Conservation (phyloP, 768 basidiomycete genomes). For the Suillus americanus region DNA sequence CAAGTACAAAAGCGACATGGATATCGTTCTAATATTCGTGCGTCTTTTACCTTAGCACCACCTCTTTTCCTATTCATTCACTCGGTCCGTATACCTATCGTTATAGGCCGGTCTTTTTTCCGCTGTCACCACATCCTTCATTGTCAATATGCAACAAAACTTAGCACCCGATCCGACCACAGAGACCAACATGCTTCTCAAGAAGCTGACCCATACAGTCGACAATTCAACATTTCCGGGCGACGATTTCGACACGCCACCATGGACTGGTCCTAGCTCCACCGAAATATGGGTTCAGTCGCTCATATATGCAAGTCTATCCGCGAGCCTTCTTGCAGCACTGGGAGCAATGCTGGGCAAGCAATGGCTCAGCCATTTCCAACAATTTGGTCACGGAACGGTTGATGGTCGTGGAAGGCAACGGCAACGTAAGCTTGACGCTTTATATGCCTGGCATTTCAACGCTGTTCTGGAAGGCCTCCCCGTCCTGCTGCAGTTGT, state of each 20-base stretch:
- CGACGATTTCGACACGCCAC: slow-evolving; percentile 7
- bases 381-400: slow-evolving; percentile 13
- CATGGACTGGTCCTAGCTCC: slow-evolving; percentile 19
- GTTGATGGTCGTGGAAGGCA: slow-evolving; percentile 14
- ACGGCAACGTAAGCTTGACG: slow-evolving; percentile 19
- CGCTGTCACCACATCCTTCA: slow-evolving; percentile 38
- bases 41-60: neutral
- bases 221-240: slow-evolving; percentile 13
- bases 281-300: slow-evolving; percentile 16
- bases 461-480: slow-evolving; percentile 13
- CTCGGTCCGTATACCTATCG: neutral
- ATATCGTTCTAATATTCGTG: slow-evolving; percentile 25
- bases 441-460: slow-evolving; percentile 19
- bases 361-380: slow-evolving; percentile 16
- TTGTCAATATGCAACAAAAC: slow-evolving; percentile 34
- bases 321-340: slow-evolving; percentile 22
- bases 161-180: slow-evolving; percentile 32
- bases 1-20: slow-evolving; percentile 18
- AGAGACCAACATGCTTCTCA: slow-evolving; percentile 28
- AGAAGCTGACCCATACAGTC: slow-evolving; percentile 14
- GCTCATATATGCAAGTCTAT: slow-evolving; percentile 21
- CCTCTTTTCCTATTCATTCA: neutral
- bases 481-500: slow-evolving; percentile 20
- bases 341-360: slow-evolving; percentile 21
- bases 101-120: slow-evolving; percentile 43